Evolutionary conservation across 257 asterid genomes (phyloP), one percentile per base, ranked within the genome.

Genomic region (Apocynum venetum): DNA sequence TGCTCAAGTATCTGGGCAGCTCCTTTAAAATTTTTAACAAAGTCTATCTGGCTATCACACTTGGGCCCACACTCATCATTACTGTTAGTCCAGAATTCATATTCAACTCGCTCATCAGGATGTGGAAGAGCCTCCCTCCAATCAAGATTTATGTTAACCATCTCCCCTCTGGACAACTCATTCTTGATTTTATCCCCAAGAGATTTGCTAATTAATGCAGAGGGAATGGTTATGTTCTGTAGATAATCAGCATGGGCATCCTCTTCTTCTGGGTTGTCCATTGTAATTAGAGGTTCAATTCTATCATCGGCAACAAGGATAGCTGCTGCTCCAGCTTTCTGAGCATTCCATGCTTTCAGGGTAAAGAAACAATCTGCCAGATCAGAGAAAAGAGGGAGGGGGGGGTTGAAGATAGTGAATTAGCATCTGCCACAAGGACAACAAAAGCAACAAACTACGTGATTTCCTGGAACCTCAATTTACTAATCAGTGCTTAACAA

Each of bases 111-210:
- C 74, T 94, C 98, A 80, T 94, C 98, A 36, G 98, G 98, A 84
- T 94, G 97, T 0, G 98, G 98, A 78, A 94, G 97, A 78, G 97
- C 89, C 87, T 94, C 98, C 79, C 92, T 87, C 98, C 98, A 94
- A 81, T 94, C 98, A 82, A 94, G 97, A 81, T 88, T 88, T 79
- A 94, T 79, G 84, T 48, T 88, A 51, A 94, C 97, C 93, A 92
- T 89, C 77, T 89, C 91, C 52, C 94, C 96, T 47, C 87, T 86
- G 0, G 93, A 75, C 47, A 94, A 57, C 77, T 83, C 90, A 25
- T 86, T 88, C 81, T 92, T 94, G 78, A 94, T 89, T 72, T 76
- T 87, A 75, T 94, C 98, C 74, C 97, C 97, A 44, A 94, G 96
- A 36, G 86, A 87, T 86, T 91, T 86, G 89, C 89, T 88, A 77